These are phyloP conservation scores for Saccharum spontaneum DNA, from an alignment of 176 grass and related monocot genomes.

Conservation along the genomic window DNA sequence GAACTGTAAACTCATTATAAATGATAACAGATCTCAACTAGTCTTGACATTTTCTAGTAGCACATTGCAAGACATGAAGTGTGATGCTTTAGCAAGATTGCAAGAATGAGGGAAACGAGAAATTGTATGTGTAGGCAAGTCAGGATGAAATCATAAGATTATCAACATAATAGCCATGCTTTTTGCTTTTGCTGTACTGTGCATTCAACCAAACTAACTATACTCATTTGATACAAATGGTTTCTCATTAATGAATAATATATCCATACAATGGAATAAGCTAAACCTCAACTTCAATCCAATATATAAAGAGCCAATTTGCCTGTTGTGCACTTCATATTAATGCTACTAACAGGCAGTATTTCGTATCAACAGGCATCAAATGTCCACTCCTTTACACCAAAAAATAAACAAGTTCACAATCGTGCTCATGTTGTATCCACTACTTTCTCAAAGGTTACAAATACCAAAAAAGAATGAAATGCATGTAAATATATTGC, in stretches of 20 bases:
- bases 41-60: constrained; percentile 7
- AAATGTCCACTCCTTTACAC: not conserved
- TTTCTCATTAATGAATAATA: constrained; percentile 3
- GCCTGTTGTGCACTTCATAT: not conserved
- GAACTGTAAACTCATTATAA: constrained; percentile 8
- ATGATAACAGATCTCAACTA: constrained; percentile 6
- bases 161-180: not conserved
- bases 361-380: constrained; percentile 14
- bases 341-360: not conserved
- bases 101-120: not conserved
- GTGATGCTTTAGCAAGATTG: not conserved
- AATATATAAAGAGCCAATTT: constrained; percentile 14
- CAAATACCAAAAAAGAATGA: not conserved
- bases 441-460: not conserved
- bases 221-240: constrained; percentile 23
- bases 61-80: constrained; percentile 9
- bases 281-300: not conserved
- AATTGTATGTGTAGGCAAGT: not conserved
- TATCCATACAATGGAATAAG: not conserved
- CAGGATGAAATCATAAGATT: constrained; percentile 4
- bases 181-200: not conserved
- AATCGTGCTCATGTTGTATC: not conserved
- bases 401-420: not conserved
- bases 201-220: not conserved
- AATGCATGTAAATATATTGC: not conserved